Conservation (phyloP, 73 alveolate genomes). For the Tetrahymena borealis region DNA sequence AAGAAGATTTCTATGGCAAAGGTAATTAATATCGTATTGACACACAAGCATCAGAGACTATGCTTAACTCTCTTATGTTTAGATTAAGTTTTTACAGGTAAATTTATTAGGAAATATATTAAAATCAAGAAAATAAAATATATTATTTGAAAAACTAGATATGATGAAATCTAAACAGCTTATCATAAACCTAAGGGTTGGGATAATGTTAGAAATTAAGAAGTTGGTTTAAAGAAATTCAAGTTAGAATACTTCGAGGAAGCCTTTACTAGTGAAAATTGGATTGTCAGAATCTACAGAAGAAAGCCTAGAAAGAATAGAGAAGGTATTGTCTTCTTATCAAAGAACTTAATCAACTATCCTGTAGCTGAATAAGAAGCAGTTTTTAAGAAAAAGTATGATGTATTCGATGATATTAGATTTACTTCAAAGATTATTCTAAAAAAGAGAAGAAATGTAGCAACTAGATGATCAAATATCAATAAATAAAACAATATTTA, state of each 20-base stretch:
- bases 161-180: slow-evolving; percentile 63
- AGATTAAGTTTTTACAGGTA: slow-evolving; percentile 61
- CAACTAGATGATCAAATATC: not conserved
- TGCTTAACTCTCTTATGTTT: slow-evolving; percentile 79
- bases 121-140: not conserved
- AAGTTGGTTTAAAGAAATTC: slow-evolving; percentile 72
- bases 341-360: not conserved
- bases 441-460: not conserved
- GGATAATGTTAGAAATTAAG: slow-evolving; percentile 75
- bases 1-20: slow-evolving; percentile 64
- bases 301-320: slow-evolving; percentile 43
- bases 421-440: not conserved
- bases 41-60: slow-evolving; percentile 65
- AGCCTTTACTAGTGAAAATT: slow-evolving; percentile 76
- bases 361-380: not conserved
- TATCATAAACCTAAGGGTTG: slow-evolving; percentile 68
- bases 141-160: slow-evolving; percentile 21
- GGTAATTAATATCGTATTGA: slow-evolving; percentile 66
- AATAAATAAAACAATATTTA: not conserved
- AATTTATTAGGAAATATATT: not conserved
- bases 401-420: not conserved
- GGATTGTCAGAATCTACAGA: slow-evolving; percentile 83
- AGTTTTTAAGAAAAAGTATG: not conserved
- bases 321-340: slow-evolving; percentile 5
- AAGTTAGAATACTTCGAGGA: slow-evolving; percentile 75